Evolutionary conservation across 2,329 filamentous ascomycete genomes (phyloP), one percentile per base, ranked within the genome.

Genomic region (Fusarium sp.): DNA sequence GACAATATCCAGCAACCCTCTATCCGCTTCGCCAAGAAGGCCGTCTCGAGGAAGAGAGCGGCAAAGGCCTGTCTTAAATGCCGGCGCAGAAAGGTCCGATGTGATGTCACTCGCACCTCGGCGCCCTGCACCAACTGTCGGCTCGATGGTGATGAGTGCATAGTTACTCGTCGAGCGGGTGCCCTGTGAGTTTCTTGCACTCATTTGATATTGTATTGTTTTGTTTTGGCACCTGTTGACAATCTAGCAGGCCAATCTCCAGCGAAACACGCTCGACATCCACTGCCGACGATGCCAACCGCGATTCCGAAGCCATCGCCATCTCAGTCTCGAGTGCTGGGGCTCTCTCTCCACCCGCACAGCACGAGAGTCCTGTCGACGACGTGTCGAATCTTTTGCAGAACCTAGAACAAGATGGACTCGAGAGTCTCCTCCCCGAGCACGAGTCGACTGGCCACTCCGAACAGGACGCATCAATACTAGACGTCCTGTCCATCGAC

Each of bases 121-220:
- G 44, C 60, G 28, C 65, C 65, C 1, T 68, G 65, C 9, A 68
- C 65, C 24, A 68, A 68, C 22, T 68, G 65, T 28, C 62, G 65
- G 24, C 56, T 68, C 3, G 65, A 68, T 12, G 65, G 60, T 7
- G 48, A 46, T 9, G 54, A 57, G 15, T 68, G 65, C 5, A 46
- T 65, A 11, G 52, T 68, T 10, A 54, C 63, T 15, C 50, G 49
- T 41, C 54, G 63, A 12, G 63, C 47, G 1, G 48, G 47, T 31
- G 43, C 58, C 7, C 40, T 58, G 62, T 66, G 53, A 38, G 62
- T 54, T 4, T 6, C 2, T 35, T n/a, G 6, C 9, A 2, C 25
- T 4, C 4, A 9, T 25, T n/a, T 15, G 19, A 2, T 1, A 7
- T 12, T 13, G n/a, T n/a, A n/a, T 9, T 26, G 5, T 5, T 2